Evolutionary conservation across 2,329 filamentous ascomycete genomes (phyloP), one percentile per base, ranked within the genome.

Genomic region (Dissoconium aciculare): DNA sequence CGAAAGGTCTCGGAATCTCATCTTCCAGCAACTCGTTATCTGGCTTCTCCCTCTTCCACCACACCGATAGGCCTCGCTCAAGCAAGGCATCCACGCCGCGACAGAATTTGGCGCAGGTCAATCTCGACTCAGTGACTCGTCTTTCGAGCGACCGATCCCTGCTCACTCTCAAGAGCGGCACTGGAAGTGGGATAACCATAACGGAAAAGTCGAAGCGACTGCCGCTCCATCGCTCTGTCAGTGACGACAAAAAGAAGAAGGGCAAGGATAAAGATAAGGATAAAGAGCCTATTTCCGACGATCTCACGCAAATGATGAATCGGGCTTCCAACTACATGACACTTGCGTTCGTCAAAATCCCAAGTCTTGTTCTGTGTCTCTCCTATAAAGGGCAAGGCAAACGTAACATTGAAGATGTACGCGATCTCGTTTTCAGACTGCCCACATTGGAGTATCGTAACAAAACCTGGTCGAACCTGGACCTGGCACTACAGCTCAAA

Each of bases 381-480:
- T 91, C 81, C 51, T 94, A 94, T 67, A 93, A 95, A 56, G 89
- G 91, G 50, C 91, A 84, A 53, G 83, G 85, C 26, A 82, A 92
- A 42, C 82, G 85, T 51, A 98, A 95, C 48, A 69, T 98, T 34
- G 84, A 94, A 58, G 91, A 98, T 55, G 78, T 98, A 11, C 87
- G 98, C 57, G 78, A 95, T 51, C 91, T 98, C 44, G 89, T 98
- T 28, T 98, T 98, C 69, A 76, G 83, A 17, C 72, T 98, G 58
- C 89, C 89, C 3, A 78, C 80, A 2, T 75, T 98, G 27, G 89
- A 98, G 54, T 95, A 93, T 60, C 74, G 83, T 40, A 98, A 98
- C 66, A 98, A 98, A 64, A 95, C 85, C 5, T 98, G 89, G 89
- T 94, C 84, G 5, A 98, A 95, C 53, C 69, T 98, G 5, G 89